These are phyloP conservation scores for Diaporthe caulivora DNA, from an alignment of 2,329 filamentous ascomycete species.

Conservation along the genomic window DNA sequence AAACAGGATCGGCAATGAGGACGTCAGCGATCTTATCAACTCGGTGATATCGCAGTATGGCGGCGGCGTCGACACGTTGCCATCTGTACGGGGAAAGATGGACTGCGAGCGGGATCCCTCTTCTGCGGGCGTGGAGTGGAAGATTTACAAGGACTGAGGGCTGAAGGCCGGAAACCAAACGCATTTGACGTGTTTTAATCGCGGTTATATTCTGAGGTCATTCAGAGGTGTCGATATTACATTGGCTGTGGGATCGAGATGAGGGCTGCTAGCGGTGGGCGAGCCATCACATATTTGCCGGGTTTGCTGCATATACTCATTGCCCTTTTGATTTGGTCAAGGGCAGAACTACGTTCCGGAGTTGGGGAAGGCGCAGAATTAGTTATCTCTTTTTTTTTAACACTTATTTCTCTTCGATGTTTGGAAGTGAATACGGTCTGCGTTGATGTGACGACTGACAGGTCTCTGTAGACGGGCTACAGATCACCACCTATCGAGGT, in stretches of 20 bases:
- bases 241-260: too few relatives aligned
- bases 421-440: not conserved
- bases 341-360: not conserved
- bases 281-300: not conserved
- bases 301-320: conserved; percentile 11
- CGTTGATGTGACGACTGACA: not conserved
- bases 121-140: conserved; percentile 33
- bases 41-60: conserved; percentile 24
- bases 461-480: not conserved
- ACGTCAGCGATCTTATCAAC: conserved; percentile 34
- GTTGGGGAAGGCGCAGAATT: not conserved
- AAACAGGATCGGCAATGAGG: conserved; percentile 35
- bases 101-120: conserved; percentile 38
- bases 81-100: conserved; percentile 30
- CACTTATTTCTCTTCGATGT: too few relatives aligned
- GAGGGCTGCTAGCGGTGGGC: not conserved
- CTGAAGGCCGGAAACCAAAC: not conserved
- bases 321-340: not conserved
- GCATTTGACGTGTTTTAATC: not conserved
- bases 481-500: not conserved
- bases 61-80: not conserved
- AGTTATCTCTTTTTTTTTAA: not conserved
- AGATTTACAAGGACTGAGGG: conserved; percentile 42
- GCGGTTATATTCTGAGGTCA: too few relatives aligned
- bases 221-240: not conserved